Conservation (phyloP, 2,329 filamentous ascomycete genomes). For the Alternaria angustiovoidea region DNA sequence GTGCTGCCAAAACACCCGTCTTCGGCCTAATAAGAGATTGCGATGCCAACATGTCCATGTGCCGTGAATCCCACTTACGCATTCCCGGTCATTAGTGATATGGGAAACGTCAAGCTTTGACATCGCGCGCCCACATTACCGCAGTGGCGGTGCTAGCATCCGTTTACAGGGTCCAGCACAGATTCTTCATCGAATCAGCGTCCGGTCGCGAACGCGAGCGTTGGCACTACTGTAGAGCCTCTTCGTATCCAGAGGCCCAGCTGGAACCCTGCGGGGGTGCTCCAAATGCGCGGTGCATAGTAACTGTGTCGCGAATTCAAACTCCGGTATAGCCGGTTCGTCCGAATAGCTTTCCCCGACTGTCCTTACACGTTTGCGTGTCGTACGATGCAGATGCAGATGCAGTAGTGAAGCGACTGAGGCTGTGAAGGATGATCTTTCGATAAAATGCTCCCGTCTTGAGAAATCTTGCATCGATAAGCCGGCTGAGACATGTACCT, state of each 20-base stretch:
- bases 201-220: slow-evolving; percentile 1
- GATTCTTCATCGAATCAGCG: slow-evolving; percentile 8
- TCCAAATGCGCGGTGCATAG: slow-evolving; percentile 1
- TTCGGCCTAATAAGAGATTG: neutral
- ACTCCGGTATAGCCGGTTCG: neutral
- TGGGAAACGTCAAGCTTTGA: slow-evolving; percentile 28
- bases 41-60: slow-evolving; percentile 21
- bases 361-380: neutral
- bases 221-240: slow-evolving; percentile 13
- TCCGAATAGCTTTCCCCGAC: neutral
- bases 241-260: slow-evolving; percentile 4
- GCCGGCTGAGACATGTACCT: slow-evolving; percentile 1
- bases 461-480: slow-evolving; percentile 9
- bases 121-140: slow-evolving; percentile 18
- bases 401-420: slow-evolving; percentile 18
- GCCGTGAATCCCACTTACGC: slow-evolving; percentile 13
- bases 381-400: neutral
- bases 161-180: slow-evolving; percentile 17
- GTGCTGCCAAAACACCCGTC: neutral
- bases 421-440: slow-evolving; percentile 28
- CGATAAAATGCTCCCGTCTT: slow-evolving; percentile 3
- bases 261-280: slow-evolving; percentile 6
- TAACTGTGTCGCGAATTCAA: slow-evolving; percentile 1
- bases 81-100: slow-evolving; percentile 20
- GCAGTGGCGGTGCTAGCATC: slow-evolving; percentile 23